These are phyloP conservation scores for Alternaria sp. DNA, from an alignment of 2,329 filamentous ascomycete species.

Conservation along the genomic window DNA sequence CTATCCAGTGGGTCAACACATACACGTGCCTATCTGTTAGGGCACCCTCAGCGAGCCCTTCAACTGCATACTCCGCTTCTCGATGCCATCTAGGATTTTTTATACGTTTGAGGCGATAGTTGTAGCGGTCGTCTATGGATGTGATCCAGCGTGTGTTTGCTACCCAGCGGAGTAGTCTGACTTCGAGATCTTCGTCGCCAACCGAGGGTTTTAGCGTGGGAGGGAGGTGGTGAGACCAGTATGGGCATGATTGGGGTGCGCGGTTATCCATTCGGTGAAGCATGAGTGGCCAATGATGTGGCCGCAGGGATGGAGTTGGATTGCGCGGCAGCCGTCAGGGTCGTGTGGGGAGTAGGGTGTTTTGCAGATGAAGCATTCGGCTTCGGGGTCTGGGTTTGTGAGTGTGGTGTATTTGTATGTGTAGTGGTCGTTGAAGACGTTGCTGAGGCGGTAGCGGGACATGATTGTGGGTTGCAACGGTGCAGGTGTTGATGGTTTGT, in stretches of 20 bases:
- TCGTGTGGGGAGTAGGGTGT: background rate
- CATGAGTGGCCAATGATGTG: background rate
- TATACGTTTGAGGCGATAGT: too few relatives aligned
- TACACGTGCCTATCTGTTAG: too few relatives aligned
- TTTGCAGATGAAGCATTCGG: background rate
- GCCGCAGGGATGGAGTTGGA: background rate
- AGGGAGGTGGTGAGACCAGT: background rate
- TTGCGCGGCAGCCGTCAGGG: background rate
- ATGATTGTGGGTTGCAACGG: background rate
- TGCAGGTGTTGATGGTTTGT: rapidly evolving
- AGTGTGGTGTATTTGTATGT: background rate
- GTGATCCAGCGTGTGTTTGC: too few relatives aligned
- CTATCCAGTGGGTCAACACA: too few relatives aligned
- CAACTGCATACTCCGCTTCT: too few relatives aligned
- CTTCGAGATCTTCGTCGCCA: rapidly evolving
- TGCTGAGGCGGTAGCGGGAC: background rate
- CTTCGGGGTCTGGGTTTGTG: background rate
- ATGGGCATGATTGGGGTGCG: background rate
- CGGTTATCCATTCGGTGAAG: background rate
- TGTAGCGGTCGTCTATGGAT: too few relatives aligned
- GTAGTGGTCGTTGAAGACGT: background rate
- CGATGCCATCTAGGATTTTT: too few relatives aligned
- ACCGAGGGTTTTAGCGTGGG: background rate
- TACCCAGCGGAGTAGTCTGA: too few relatives aligned
- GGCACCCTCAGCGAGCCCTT: too few relatives aligned